Conservation (phyloP, 2,329 filamentous ascomycete species). For the Fusarium incarnatum region DNA sequence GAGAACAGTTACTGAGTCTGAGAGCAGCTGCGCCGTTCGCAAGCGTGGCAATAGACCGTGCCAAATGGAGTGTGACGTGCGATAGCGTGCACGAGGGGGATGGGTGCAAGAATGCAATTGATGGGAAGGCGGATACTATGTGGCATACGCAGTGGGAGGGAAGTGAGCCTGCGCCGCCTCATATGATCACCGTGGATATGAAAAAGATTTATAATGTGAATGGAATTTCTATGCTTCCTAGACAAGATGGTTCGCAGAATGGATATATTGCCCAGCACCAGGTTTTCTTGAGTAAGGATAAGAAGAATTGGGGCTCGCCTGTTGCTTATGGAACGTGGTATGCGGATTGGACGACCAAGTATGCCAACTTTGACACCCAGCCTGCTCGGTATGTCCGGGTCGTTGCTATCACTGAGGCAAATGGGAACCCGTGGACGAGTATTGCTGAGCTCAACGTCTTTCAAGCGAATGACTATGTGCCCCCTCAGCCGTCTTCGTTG, state of each 20-base stretch:
- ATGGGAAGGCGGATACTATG: neutral
- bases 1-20: constrained; percentile 13
- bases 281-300: constrained; percentile 21
- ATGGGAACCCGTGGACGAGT: constrained; percentile 18
- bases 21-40: constrained; percentile 21
- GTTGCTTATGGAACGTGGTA: constrained; percentile 35
- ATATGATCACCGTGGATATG: constrained; percentile 31
- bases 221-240: constrained; percentile 28
- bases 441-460: constrained; percentile 33
- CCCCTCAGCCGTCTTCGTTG: neutral
- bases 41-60: constrained; percentile 13
- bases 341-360: constrained; percentile 17
- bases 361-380: constrained; percentile 33
- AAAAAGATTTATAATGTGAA: constrained; percentile 25
- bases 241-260: constrained; percentile 19
- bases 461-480: constrained; percentile 4
- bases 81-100: constrained; percentile 19
- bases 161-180: constrained; percentile 16
- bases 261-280: constrained; percentile 22
- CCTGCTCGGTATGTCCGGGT: constrained; percentile 13
- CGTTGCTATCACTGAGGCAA: constrained; percentile 13
- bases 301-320: constrained; percentile 14
- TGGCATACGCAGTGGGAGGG: constrained; percentile 31
- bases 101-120: constrained; percentile 23
- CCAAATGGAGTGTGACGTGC: constrained; percentile 23